These are phyloP conservation scores for Plasmodium coatneyi DNA, from an alignment of 169 alveolate species.

Conservation along the genomic window DNA sequence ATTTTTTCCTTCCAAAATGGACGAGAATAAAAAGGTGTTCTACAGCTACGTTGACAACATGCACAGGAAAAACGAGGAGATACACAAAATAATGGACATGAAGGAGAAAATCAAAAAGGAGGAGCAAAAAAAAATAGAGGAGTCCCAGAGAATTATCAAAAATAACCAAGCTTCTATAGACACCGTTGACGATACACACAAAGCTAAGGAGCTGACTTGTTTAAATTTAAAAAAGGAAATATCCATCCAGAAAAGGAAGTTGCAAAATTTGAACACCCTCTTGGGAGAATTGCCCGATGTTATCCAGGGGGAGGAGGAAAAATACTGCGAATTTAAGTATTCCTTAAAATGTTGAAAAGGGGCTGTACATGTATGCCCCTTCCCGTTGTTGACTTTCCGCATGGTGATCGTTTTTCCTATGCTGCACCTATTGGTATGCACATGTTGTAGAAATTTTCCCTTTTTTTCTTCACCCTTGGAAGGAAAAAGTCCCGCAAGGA, in stretches of 20 bases:
- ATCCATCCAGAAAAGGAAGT: slow-evolving; percentile 44
- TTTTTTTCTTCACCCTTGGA: not conserved
- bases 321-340: slow-evolving; percentile 54
- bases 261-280: slow-evolving; percentile 15
- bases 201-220: slow-evolving; percentile 36
- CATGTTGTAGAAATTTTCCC: slow-evolving; percentile 8
- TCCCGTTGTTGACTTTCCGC: not conserved
- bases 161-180: slow-evolving; percentile 40
- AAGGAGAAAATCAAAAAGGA: slow-evolving; percentile 40
- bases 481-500: slow-evolving; percentile 32
- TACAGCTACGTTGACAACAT: slow-evolving; percentile 57
- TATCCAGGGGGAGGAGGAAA: slow-evolving; percentile 30
- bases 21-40: slow-evolving; percentile 57
- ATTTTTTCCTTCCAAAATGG: slow-evolving; percentile 29
- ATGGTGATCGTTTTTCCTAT: not conserved
- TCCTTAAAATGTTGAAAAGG: not conserved
- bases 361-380: not conserved
- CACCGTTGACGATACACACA: slow-evolving; percentile 43
- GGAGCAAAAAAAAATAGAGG: slow-evolving; percentile 63
- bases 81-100: slow-evolving; percentile 22
- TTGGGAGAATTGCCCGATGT: slow-evolving; percentile 27
- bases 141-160: slow-evolving; percentile 43
- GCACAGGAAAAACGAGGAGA: slow-evolving; percentile 70
- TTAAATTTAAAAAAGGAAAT: slow-evolving; percentile 44
- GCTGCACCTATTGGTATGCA: not conserved